Evolutionary conservation across 306 rosid genomes (phyloP).

Genomic region (Cucurbita moschata): DNA sequence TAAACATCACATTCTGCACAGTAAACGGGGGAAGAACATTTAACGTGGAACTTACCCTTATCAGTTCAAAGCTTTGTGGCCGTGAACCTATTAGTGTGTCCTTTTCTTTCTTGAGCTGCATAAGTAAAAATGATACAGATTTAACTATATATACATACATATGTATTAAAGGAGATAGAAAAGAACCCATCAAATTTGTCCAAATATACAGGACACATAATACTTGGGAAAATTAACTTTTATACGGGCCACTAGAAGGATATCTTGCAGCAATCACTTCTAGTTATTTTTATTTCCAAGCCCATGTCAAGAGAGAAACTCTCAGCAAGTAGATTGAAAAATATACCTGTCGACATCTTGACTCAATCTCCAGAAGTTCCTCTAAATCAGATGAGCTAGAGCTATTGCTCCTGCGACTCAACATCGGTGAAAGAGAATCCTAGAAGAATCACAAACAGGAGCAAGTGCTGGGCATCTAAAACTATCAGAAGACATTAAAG

Average conservation of each 20-base stretch:
- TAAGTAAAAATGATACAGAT: not conserved
- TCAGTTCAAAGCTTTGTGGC: conserved; percentile 35
- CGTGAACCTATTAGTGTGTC: conserved; percentile 42
- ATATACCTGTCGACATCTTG: conserved; percentile 53
- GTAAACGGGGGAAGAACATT: not conserved
- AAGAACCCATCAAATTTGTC: not conserved
- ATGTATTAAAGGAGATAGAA: not conserved
- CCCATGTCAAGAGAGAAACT: not conserved
- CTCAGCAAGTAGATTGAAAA: not conserved
- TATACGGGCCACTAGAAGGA: not conserved
- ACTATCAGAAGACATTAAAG: not conserved
- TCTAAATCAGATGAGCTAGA: conserved; percentile 20
- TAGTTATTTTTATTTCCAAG: not conserved
- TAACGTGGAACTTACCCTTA: conserved; percentile 25
- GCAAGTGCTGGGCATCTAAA: not conserved
- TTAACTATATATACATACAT: not conserved
- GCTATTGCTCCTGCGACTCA: conserved; percentile 20
- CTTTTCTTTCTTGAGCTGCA: conserved; percentile 60
- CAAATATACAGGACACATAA: not conserved
- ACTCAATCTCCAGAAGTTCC: conserved; percentile 40
- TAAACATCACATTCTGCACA: not conserved
- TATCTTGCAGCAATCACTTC: not conserved
- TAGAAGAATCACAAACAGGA: not conserved
- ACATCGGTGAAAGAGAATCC: conserved; percentile 27
- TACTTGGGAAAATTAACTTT: not conserved